A percentile compares a stretch with the other conserved stretches of the same genome.
phyloP scores from a whole-genome alignment of 2,329 filamentous ascomycete genomes.

The Hypoxylon sp. region DNA sequence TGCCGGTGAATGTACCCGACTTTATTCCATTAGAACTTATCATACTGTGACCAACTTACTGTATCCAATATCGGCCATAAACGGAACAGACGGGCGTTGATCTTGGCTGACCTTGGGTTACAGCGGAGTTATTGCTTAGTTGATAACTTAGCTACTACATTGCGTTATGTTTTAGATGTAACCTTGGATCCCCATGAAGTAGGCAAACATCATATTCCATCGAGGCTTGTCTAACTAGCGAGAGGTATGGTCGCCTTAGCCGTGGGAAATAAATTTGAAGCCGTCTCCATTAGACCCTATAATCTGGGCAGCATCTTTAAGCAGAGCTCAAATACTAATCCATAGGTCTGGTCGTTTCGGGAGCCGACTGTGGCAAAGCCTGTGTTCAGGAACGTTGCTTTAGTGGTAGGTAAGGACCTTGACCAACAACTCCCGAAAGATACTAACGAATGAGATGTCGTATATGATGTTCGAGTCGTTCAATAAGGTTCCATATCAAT shows the following conservation, averaged over 20 bases:
- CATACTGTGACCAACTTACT: slow-evolving; percentile 27
- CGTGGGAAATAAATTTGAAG: not conserved
- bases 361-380: not conserved
- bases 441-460: not conserved
- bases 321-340: not conserved
- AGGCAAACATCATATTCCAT: not conserved
- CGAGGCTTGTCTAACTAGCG: not conserved
- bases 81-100: slow-evolving; percentile 6
- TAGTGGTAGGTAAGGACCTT: not conserved
- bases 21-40: not conserved
- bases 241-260: not conserved
- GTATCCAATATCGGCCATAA: slow-evolving; percentile 12
- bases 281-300: not conserved
- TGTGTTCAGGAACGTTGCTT: not conserved
- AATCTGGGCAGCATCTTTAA: not conserved
- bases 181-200: slow-evolving; percentile 24
- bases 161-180: slow-evolving; percentile 31
- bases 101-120: slow-evolving; percentile 30
- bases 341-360: not conserved
- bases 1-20: slow-evolving; percentile 1
- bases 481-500: not conserved
- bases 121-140: slow-evolving; percentile 31
- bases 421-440: not conserved
- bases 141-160: slow-evolving; percentile 31
- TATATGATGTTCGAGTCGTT: not conserved